These are phyloP conservation scores for Globisporangium cylindrosporum DNA, from an alignment of 352 stramenopile genomes.

Conservation along the genomic window DNA sequence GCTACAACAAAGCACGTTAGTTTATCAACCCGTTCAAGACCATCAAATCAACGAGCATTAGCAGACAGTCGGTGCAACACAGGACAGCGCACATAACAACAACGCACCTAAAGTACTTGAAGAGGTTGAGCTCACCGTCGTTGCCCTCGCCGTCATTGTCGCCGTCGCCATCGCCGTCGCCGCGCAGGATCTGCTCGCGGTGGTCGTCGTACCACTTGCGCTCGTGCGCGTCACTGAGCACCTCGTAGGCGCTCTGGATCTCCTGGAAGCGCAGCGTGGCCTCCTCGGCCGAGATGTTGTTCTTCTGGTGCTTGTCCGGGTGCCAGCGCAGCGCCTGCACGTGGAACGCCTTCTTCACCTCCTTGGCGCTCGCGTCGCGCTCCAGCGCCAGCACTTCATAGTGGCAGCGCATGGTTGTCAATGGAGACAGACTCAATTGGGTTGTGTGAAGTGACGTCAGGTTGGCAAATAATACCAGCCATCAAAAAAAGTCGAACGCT, in stretches of 20 bases:
- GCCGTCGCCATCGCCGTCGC: constrained; percentile 35
- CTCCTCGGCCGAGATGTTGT: constrained; percentile 67
- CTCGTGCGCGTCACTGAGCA: constrained; percentile 82
- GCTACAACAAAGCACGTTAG: constrained; percentile 15
- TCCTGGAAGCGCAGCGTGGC: constrained; percentile 81
- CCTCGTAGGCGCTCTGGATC: constrained; percentile 85
- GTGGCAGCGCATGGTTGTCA: constrained; percentile 62
- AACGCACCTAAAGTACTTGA: constrained; percentile 73
- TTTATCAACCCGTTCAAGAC: constrained; percentile 12
- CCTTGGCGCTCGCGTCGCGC: constrained; percentile 44
- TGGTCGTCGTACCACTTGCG: constrained; percentile 90
- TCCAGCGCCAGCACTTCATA: constrained; percentile 78
- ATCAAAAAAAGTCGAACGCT: neutral
- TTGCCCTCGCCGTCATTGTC: constrained; percentile 4
- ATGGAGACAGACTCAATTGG: neutral
- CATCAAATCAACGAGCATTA: neutral
- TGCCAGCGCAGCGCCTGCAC: constrained; percentile 77
- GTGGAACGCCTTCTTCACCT: constrained; percentile 82
- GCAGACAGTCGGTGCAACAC: neutral
- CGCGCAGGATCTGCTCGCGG: constrained; percentile 82
- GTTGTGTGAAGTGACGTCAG: neutral
- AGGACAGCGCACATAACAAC: neutral
- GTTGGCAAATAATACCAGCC: neutral
- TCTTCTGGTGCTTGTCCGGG: constrained; percentile 83
- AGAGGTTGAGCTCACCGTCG: constrained; percentile 65